phyloP scores from a whole-genome alignment of 441 rosid genomes.

The Erodium texanum region DNA sequence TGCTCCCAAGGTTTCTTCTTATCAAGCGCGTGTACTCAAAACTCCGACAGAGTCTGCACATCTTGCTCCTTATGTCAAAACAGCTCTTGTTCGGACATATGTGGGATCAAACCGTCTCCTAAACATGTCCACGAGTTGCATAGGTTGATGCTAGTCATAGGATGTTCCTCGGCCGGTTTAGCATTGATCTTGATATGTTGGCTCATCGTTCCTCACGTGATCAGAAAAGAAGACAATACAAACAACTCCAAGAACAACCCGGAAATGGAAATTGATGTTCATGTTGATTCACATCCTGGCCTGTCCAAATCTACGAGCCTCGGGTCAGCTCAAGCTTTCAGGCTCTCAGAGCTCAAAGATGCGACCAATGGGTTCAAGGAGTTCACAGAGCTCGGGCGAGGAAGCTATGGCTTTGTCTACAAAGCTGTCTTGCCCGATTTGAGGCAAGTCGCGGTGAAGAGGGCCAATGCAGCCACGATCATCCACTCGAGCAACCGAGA shows the following conservation, averaged over 20 bases:
- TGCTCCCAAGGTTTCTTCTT: slow-evolving; percentile 70
- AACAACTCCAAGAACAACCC: slow-evolving; percentile 19
- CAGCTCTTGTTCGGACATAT: slow-evolving; percentile 61
- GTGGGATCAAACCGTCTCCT: slow-evolving; percentile 39
- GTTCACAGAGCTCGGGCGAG: slow-evolving; percentile 83
- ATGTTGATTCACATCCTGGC: no score
- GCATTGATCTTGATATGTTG: slow-evolving; percentile 37
- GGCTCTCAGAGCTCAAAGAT: slow-evolving; percentile 78
- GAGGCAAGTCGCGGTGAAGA: slow-evolving; percentile 73
- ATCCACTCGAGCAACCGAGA: slow-evolving; percentile 71
- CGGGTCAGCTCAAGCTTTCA: slow-evolving; percentile 58
- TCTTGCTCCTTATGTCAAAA: slow-evolving; percentile 90
- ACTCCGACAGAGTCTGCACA: slow-evolving; percentile 67
- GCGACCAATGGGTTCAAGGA: slow-evolving; percentile 90
- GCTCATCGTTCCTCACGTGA: slow-evolving; percentile 37
- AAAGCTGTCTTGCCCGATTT: slow-evolving; percentile 70
- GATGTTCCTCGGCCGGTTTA: slow-evolving; percentile 35
- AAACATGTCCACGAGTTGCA: slow-evolving; percentile 41
- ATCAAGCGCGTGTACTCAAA: slow-evolving; percentile 60
- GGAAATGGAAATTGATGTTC: slow-evolving; percentile 32
- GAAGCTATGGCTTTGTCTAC: slow-evolving; percentile 87
- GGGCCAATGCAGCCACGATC: slow-evolving; percentile 90
- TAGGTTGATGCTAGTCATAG: slow-evolving; percentile 32
- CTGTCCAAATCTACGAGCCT: slow-evolving; percentile 34
- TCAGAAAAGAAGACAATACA: slow-evolving; percentile 7